These are phyloP conservation scores for Argentina anserina DNA, from an alignment of 306 rosid genomes.

Conservation along the genomic window DNA sequence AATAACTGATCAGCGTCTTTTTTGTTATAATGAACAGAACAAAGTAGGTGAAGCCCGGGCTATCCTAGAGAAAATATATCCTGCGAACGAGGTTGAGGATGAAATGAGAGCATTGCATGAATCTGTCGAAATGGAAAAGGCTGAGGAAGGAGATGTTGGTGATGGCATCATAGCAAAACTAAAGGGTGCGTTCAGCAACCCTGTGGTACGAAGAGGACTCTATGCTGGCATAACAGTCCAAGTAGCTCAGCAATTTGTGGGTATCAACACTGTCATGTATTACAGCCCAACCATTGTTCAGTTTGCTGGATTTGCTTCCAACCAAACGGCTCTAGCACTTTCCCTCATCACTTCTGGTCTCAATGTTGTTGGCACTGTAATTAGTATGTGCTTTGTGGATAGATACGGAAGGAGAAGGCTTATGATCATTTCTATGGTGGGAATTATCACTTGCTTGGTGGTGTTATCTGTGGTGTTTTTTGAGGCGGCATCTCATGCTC, in stretches of 20 bases:
- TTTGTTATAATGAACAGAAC: constrained; percentile 25
- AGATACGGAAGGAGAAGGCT: constrained; percentile 64
- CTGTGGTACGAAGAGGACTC: constrained; percentile 64
- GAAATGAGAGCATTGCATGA: constrained; percentile 57
- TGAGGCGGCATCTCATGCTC: constrained; percentile 52
- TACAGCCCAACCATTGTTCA: constrained; percentile 91
- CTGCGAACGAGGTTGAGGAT: constrained; percentile 45
- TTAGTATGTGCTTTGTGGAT: constrained; percentile 62
- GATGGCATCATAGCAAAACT: constrained; percentile 38
- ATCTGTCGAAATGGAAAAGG: constrained; percentile 54
- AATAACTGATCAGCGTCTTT: not conserved
- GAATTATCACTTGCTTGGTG: constrained; percentile 50
- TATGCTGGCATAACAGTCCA: constrained; percentile 68
- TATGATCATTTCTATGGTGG: constrained; percentile 60
- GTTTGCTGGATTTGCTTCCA: constrained; percentile 77
- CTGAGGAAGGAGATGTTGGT: constrained; percentile 43
- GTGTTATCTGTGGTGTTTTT: constrained; percentile 47
- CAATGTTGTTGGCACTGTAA: constrained; percentile 56
- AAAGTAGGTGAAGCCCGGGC: constrained; percentile 53
- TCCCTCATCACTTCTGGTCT: constrained; percentile 77
- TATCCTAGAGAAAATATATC: constrained; percentile 49
- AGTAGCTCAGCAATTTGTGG: constrained; percentile 80
- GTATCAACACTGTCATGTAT: constrained; percentile 85
- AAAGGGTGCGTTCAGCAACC: constrained; percentile 37
- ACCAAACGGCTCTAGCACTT: constrained; percentile 67